A percentile compares a stretch with the other conserved stretches of the same genome.
Conservation (phyloP, 2,329 filamentous ascomycete genomes). For the Arthrobotrys sphaeroides region DNA sequence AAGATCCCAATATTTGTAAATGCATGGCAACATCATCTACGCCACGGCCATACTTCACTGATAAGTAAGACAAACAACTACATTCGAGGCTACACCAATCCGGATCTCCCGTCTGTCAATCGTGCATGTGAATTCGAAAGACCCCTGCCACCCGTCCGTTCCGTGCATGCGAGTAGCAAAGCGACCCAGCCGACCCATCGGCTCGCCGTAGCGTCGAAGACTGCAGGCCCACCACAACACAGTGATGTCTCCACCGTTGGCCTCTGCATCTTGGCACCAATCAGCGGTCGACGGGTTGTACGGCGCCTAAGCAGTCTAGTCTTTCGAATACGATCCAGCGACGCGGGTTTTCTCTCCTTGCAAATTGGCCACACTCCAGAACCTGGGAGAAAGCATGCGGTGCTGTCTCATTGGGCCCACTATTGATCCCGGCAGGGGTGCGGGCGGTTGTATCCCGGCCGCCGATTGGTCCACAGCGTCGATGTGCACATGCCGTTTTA, state of each 20-base stretch:
- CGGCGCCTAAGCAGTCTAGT: conserved; percentile 13
- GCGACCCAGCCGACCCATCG: conserved; percentile 6
- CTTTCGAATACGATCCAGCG: not conserved
- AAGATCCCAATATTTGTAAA: not conserved
- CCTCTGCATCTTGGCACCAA: conserved; percentile 15
- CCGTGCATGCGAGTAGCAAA: not conserved
- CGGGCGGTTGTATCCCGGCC: conserved; percentile 45
- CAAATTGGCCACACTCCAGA: not conserved
- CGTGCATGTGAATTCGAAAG: not conserved
- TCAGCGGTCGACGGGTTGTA: conserved; percentile 2
- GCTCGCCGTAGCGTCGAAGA: no score
- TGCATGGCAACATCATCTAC: not conserved
- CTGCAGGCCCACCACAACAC: no score
- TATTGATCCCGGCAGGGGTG: not conserved
- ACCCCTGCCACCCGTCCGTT: not conserved
- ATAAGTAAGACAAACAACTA: not conserved
- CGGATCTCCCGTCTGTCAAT: not conserved
- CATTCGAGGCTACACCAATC: not conserved
- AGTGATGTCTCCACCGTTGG: not conserved
- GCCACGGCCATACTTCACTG: not conserved
- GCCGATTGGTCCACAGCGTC: conserved; percentile 25
- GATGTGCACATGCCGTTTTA: conserved; percentile 21
- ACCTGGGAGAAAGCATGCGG: conserved; percentile 4
- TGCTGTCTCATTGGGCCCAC: conserved; percentile 15
- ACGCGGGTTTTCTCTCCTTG: conserved; percentile 1